Percentiles rank a stretch among this genome's conserved stretches.
These are phyloP conservation scores for Taphrina sp. DNA, from an alignment of 1,139 yeast species.

Conservation along the genomic window DNA sequence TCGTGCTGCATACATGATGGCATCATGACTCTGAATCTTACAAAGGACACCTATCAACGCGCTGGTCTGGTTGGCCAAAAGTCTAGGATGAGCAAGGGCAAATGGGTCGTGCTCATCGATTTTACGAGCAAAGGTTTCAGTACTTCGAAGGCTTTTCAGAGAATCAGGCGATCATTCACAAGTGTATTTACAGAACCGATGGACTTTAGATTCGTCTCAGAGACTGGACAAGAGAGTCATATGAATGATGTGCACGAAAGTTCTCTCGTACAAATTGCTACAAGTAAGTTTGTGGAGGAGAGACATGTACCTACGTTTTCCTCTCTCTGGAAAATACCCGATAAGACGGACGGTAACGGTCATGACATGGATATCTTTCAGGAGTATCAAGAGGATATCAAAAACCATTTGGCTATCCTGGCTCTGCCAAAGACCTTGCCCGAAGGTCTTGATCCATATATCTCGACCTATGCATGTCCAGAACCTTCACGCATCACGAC, in stretches of 20 bases:
- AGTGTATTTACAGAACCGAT: not conserved
- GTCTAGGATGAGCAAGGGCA: constrained; percentile 1
- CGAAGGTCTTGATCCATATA: constrained; percentile 3
- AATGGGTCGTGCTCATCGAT: constrained; percentile 12
- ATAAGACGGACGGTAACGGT: not conserved
- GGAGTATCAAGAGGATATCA: constrained; percentile 18
- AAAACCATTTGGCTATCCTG: constrained; percentile 14
- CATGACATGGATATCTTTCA: constrained; percentile 2
- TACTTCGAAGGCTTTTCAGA: not conserved
- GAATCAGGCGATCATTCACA: constrained; percentile 5
- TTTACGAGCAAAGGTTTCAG: constrained; percentile 14
- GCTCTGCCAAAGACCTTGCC: not conserved
- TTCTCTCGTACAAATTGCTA: not conserved
- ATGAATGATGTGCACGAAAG: not conserved
- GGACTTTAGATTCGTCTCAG: not conserved
- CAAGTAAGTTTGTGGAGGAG: not conserved
- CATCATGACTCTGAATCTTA: constrained; percentile 15
- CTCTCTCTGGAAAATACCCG: not conserved
- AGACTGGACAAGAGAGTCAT: not conserved
- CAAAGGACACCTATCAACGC: constrained; percentile 23
- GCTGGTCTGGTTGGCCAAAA: constrained; percentile 24
- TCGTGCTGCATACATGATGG: constrained; percentile 14
- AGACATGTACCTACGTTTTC: not conserved
- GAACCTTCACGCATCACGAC: not conserved
- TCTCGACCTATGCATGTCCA: constrained; percentile 13